These are phyloP conservation scores for Candida dubliniensis DNA, from an alignment of 1,139 yeast genomes.

Conservation along the genomic window DNA sequence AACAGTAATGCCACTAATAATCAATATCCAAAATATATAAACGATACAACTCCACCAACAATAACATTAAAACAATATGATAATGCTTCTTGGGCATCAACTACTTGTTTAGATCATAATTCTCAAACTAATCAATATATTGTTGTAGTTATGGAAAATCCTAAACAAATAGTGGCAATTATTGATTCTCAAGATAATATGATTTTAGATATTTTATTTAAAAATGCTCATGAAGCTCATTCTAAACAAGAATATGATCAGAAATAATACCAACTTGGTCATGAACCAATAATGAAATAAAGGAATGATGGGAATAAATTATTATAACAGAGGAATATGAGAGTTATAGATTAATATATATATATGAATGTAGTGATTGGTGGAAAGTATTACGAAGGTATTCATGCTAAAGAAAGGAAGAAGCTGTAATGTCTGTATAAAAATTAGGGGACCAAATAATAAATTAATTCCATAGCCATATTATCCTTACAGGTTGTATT, in stretches of 20 bases:
- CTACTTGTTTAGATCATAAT: constrained; percentile 50
- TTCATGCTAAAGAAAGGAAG: no score
- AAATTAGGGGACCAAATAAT: no score
- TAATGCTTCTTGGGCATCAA: constrained; percentile 51
- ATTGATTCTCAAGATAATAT: constrained; percentile 36
- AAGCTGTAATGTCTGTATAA: no score
- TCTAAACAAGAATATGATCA: constrained; percentile 18
- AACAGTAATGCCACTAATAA: not conserved
- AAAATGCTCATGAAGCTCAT: constrained; percentile 43
- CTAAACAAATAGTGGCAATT: constrained; percentile 43
- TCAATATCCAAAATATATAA: constrained; percentile 40
- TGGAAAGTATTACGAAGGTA: no score
- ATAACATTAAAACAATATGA: constrained; percentile 49
- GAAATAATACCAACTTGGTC: not conserved
- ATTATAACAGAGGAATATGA: no score
- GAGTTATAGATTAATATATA: no score
- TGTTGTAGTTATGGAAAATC: constrained; percentile 49
- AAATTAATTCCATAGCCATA: no score
- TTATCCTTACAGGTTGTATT: no score
- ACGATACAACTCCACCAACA: constrained; percentile 48
- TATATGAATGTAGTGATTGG: no score
- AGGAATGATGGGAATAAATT: no score
- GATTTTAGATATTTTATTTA: constrained; percentile 45
- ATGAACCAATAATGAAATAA: no score
- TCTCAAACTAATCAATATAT: constrained; percentile 32